A percentile compares a stretch with the other conserved stretches of the same genome.
phyloP scores from a whole-genome alignment of 768 basidiomycete species.

The Hortiboletus flavorubellus region DNA sequence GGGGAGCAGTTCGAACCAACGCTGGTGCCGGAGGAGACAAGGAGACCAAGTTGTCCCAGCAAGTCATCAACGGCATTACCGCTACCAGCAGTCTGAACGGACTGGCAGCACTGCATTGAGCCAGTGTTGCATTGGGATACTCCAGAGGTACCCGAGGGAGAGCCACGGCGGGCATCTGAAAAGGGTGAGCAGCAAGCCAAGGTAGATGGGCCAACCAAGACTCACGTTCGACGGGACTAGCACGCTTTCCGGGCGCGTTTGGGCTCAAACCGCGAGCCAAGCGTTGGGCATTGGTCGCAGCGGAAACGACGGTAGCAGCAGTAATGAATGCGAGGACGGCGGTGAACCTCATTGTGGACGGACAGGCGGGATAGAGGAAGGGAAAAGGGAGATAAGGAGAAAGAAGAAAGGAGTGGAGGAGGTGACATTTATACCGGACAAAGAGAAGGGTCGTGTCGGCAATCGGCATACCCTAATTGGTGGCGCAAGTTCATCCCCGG shows the following conservation, averaged over 20 bases:
- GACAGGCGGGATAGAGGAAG: background rate
- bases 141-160: constrained; percentile 35
- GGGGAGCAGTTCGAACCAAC: constrained; percentile 36
- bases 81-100: fast-evolving
- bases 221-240: constrained; percentile 34
- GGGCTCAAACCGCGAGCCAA: constrained; percentile 53
- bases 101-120: constrained; percentile 18
- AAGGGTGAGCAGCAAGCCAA: background rate
- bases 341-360: constrained; percentile 29
- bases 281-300: constrained; percentile 51
- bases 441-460: constrained; percentile 15
- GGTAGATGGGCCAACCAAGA: background rate
- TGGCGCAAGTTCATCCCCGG: background rate
- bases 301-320: constrained; percentile 36
- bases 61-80: background rate
- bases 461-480: constrained; percentile 6
- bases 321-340: constrained; percentile 36
- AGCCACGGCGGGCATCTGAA: constrained; percentile 34
- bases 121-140: constrained; percentile 19
- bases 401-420: background rate
- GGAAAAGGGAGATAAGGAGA: background rate
- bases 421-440: constrained; percentile 9
- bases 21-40: fast-evolving
- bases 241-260: constrained; percentile 38
- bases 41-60: fast-evolving